Base-by-base conservation (phyloP, 495 filamentous ascomycete species). In the Talaromyces thailandensis region DNA sequence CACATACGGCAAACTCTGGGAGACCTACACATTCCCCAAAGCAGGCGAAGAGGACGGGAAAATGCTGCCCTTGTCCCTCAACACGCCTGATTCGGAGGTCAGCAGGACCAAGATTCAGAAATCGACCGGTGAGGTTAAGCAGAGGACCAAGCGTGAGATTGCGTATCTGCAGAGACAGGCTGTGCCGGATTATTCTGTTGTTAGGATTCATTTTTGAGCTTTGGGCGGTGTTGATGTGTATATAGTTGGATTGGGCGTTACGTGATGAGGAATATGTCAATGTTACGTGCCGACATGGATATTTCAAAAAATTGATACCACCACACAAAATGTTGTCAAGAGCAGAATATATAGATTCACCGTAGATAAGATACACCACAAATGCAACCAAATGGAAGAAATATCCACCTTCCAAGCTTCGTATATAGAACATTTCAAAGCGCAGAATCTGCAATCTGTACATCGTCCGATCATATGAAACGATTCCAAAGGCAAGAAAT, bases 121-220 rank as follows among this genome's bases (percentile, higher is more conserved):
- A 65, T 67, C 70, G 1, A 76, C 77, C 11, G 79, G 80, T 18
- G 87, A 90, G 70, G 73, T 88, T 14, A 80, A 86, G 65, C 70
- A 76, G 64, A 80, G 89, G 65, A 88, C 78, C 65, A 75, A 63
- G 61, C 76, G 91, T 71, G 86, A 94, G 70, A 86, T 87, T 60
- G 89, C 88, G 11, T 82, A 86, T 68, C 72, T 91, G 64, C 82
- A 84, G 51, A 88, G 88, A 68, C 86, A 86, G 76, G 87, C 85
- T 59, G 83, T 87, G 52, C 86, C 85, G 43, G 82, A 87, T 64
- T 95, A 95, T 76, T 89, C 88, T 26, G 82, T 92, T 61, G 87
- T 92, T 69, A 81, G 83, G 70, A 86, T 93, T 62, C 70, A 83
- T 58, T 74, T 91, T 62, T 87, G 75, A 56, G 16, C 21, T 29